Evolutionary conservation across 352 stramenopile genomes (phyloP), one percentile per base, ranked within the genome.

Genomic region (Pythium pectinolyticum): DNA sequence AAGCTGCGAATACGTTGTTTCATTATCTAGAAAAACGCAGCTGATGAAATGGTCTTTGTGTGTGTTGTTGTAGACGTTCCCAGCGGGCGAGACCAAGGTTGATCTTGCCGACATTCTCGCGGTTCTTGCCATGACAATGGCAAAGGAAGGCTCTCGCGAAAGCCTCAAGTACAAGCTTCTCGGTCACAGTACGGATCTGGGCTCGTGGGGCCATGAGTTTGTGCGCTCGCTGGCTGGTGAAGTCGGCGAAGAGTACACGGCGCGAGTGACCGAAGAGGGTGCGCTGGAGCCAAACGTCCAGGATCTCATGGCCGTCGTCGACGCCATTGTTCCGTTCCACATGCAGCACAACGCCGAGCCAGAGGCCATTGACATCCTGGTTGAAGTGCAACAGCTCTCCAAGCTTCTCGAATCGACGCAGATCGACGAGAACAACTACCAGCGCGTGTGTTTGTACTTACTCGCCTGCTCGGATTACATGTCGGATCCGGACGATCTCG

Each of bases 241-340:
- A 82, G 98, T 99, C 39, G 97, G 97, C 27, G 88, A 99, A 56
- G 84, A 94, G 68, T 95, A 94, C 77, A 90, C 86, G 34, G 83
- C 83, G 32, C 82, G 86, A 15, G 43, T 92, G 7, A 92, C 84
- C 14, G 74, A 73, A 15, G 81, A 86, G 20, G 66, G 55, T 19
- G 70, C 56, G 1, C 48, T 77, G 40, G 79, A 90, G 19, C 74
- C 86, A 10, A 89, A 98, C 65, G 77, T 92, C 31, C 57, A 77
- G 32, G 97, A 99, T 74, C 77, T 99, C 48, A 70, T 99, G 66
- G 75, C 75, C 61, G 92, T 99, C 61, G 97, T 99, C 49, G 92
- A 99, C 75, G 93, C 97, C 14, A 99, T 99, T 71, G 96, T 99
- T 56, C 97, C 97, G 4, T 99, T 99, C 81, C 96, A 99, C 85